Conservation (phyloP, 768 basidiomycete species). For the Leccinum variicolor region DNA sequence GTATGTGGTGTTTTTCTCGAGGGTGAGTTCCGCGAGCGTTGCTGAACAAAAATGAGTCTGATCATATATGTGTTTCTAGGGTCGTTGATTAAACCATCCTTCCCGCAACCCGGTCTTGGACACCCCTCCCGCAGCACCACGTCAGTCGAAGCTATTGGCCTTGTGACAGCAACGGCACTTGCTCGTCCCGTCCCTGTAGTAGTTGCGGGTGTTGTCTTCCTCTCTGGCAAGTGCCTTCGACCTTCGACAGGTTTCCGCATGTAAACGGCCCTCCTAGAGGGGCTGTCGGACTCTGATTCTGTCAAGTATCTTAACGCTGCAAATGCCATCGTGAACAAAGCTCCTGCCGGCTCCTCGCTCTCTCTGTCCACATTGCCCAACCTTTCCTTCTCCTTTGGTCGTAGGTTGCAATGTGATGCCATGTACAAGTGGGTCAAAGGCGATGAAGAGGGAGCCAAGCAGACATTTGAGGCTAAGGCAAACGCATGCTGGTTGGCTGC, state of each 20-base stretch:
- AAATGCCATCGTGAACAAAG: slow-evolving; percentile 38
- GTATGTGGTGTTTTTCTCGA: slow-evolving; percentile 48
- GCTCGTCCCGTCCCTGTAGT: slow-evolving; percentile 44
- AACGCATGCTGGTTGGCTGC: slow-evolving; percentile 43
- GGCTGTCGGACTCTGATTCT: slow-evolving; percentile 39
- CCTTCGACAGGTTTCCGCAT: background rate
- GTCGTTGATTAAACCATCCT: slow-evolving; percentile 50
- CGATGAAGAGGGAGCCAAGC: slow-evolving; percentile 39
- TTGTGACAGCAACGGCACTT: slow-evolving; percentile 44
- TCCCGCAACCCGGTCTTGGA: slow-evolving; percentile 47
- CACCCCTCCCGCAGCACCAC: too few relatives aligned
- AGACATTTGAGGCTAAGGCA: slow-evolving; percentile 40
- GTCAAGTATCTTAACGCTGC: slow-evolving; percentile 40
- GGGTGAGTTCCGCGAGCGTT: slow-evolving; percentile 29
- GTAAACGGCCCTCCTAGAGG: slow-evolving; percentile 30
- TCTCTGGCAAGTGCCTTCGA: slow-evolving; percentile 37
- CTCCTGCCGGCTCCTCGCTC: slow-evolving; percentile 28
- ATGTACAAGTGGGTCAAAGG: slow-evolving; percentile 45
- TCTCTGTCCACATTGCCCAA: slow-evolving; percentile 38
- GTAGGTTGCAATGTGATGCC: slow-evolving; percentile 49
- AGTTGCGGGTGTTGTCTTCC: slow-evolving; percentile 48
- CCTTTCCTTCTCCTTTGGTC: too few relatives aligned
- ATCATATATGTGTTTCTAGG: slow-evolving; percentile 26
- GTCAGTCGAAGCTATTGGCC: slow-evolving; percentile 40
- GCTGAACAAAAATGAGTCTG: background rate